Evolutionary conservation across 495 filamentous ascomycete genomes (phyloP).

Genomic region (Elasticomyces elasticus): DNA sequence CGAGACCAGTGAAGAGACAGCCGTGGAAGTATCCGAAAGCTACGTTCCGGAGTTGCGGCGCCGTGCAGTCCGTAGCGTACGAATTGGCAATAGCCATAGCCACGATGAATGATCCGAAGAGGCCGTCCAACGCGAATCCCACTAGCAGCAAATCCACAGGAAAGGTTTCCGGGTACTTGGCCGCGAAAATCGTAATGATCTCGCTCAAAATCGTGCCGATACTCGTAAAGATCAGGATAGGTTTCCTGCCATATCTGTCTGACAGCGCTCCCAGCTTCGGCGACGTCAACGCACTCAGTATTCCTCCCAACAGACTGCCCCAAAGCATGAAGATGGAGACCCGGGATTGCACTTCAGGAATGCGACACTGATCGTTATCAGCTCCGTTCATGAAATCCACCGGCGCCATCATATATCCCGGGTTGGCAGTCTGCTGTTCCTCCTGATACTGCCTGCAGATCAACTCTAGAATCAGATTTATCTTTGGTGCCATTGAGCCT

Average conservation of each 20-base stretch:
- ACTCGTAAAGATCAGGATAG: constrained; percentile 56
- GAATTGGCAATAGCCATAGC: constrained; percentile 70
- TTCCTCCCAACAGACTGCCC: constrained; percentile 57
- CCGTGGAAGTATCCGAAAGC: constrained; percentile 85
- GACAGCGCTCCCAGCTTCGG: constrained; percentile 79
- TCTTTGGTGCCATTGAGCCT: constrained; percentile 64
- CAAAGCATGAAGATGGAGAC: constrained; percentile 69
- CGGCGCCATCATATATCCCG: constrained; percentile 50
- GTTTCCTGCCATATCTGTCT: constrained; percentile 75
- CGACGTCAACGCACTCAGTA: constrained; percentile 62
- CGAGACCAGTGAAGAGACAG: constrained; percentile 75
- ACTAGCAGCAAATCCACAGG: constrained; percentile 64
- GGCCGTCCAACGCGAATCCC: constrained; percentile 64
- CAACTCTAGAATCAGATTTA: constrained; percentile 70
- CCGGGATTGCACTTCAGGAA: constrained; percentile 59
- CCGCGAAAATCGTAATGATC: constrained; percentile 63
- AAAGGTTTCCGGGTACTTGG: constrained; percentile 58
- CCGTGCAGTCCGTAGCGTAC: constrained; percentile 81
- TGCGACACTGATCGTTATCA: constrained; percentile 63
- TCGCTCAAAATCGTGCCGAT: constrained; percentile 60
- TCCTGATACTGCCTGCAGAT: constrained; percentile 71
- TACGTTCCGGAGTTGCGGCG: constrained; percentile 66
- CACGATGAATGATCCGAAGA: constrained; percentile 78
- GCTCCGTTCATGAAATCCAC: constrained; percentile 54
- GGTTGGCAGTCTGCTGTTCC: constrained; percentile 47